Evolutionary conservation across 768 basidiomycete genomes (phyloP).

Genomic region (Porphyrellus cyaneotinctus): DNA sequence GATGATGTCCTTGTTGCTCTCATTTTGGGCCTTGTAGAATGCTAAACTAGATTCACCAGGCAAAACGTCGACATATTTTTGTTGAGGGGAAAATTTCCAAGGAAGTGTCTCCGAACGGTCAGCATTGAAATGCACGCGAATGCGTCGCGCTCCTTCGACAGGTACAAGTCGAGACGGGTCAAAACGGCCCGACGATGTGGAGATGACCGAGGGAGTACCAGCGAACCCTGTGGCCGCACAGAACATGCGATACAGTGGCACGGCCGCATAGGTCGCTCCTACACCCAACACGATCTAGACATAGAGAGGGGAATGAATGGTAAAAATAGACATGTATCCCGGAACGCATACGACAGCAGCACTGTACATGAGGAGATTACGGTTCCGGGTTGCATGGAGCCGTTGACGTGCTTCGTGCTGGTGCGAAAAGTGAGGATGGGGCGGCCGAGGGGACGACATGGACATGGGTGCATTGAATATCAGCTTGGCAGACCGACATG

Average conservation of each 20-base stretch:
- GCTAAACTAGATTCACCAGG: slow-evolving; percentile 96
- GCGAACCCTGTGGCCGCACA: slow-evolving; percentile 97
- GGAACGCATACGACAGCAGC: slow-evolving; percentile 64
- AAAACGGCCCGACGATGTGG: slow-evolving; percentile 57
- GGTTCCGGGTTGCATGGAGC: slow-evolving; percentile 57
- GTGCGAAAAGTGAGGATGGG: slow-evolving; percentile 9
- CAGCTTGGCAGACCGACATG: neutral
- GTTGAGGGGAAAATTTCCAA: slow-evolving; percentile 90
- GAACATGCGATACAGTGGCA: slow-evolving; percentile 96
- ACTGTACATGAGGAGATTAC: slow-evolving; percentile 78
- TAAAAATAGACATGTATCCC: neutral
- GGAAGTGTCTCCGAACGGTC: slow-evolving; percentile 85
- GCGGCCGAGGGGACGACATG: neutral
- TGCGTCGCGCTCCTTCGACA: slow-evolving; percentile 60
- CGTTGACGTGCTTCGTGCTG: slow-evolving; percentile 34
- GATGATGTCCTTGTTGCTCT: slow-evolving; percentile 81
- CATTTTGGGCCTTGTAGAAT: slow-evolving; percentile 93
- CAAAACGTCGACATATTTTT: slow-evolving; percentile 83
- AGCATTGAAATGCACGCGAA: slow-evolving; percentile 95
- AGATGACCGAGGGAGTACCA: slow-evolving; percentile 87
- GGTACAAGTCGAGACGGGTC: slow-evolving; percentile 83
- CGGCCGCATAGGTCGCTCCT: slow-evolving; percentile 93
- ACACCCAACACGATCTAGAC: slow-evolving; percentile 71
- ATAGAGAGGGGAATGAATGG: slow-evolving; percentile 1
- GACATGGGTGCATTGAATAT: slow-evolving; percentile 13